Percentiles rank a stretch among this genome's conserved stretches.
phyloP scores from a whole-genome alignment of 106 monocot species.

The Phalaenopsis equestris region DNA sequence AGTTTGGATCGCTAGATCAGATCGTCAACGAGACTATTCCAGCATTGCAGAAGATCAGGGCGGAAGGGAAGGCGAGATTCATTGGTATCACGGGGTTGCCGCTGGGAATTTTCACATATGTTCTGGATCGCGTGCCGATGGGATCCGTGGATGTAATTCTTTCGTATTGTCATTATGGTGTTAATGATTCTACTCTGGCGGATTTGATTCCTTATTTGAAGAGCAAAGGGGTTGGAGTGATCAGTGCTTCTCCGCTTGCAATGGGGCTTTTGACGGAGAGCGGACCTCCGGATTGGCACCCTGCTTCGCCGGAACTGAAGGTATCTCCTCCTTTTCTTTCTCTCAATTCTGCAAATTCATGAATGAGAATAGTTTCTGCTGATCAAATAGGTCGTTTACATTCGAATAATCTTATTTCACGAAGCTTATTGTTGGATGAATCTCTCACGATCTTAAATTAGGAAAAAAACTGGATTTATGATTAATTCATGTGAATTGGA shows the following conservation, averaged over 20 bases:
- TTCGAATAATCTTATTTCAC: too few relatives aligned
- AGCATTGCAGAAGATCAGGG: slow-evolving; percentile 61
- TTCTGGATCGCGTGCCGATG: slow-evolving; percentile 65
- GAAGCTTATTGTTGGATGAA: too few relatives aligned
- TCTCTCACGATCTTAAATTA: too few relatives aligned
- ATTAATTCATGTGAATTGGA: too few relatives aligned
- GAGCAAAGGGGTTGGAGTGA: slow-evolving; percentile 73
- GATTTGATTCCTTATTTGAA: slow-evolving; percentile 76
- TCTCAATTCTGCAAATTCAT: neutral
- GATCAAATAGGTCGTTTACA: too few relatives aligned
- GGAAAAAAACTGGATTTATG: neutral
- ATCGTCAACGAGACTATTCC: slow-evolving; percentile 92
- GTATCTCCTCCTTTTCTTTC: slow-evolving; percentile 17
- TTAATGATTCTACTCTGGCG: slow-evolving; percentile 55
- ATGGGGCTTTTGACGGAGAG: slow-evolving; percentile 85
- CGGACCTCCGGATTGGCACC: slow-evolving; percentile 87
- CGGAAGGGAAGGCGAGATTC: slow-evolving; percentile 57
- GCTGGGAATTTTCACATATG: slow-evolving; percentile 51
- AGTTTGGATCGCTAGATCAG: slow-evolving; percentile 86
- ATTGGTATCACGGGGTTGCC: slow-evolving; percentile 83
- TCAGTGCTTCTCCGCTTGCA: slow-evolving; percentile 75
- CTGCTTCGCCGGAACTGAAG: slow-evolving; percentile 69
- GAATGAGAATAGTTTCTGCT: too few relatives aligned
- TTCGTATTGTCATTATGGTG: slow-evolving; percentile 77
- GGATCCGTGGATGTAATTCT: slow-evolving; percentile 80